A percentile compares a stretch with the other conserved stretches of the same genome.
phyloP scores from a whole-genome alignment of 225 moss, liverwort and hornwort genomes.

The Anthoceros angustus region DNA sequence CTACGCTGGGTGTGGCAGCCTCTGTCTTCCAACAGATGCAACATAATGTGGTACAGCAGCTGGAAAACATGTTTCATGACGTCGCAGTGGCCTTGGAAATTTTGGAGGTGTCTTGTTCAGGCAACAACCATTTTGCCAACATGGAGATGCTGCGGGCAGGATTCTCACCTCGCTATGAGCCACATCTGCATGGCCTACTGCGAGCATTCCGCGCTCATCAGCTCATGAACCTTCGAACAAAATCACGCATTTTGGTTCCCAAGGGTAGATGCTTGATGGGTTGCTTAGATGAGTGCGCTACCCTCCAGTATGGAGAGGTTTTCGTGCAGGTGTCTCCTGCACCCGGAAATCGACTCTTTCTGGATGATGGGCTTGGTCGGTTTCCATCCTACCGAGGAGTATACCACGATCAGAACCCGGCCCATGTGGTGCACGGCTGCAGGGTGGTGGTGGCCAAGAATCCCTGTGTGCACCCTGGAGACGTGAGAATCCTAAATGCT shows the following conservation, averaged over 20 bases:
- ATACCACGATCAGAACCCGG: slow-evolving; percentile 11
- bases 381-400: slow-evolving; percentile 20
- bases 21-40: slow-evolving; percentile 56
- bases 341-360: slow-evolving; percentile 22
- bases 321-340: slow-evolving; percentile 52
- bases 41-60: slow-evolving; percentile 26
- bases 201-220: slow-evolving; percentile 47
- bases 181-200: slow-evolving; percentile 36
- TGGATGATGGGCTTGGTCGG: slow-evolving; percentile 29
- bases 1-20: slow-evolving; percentile 58
- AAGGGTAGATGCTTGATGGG: slow-evolving; percentile 61
- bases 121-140: slow-evolving; percentile 26
- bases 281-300: slow-evolving; percentile 53
- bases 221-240: slow-evolving; percentile 41
- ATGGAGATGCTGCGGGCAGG: slow-evolving; percentile 48
- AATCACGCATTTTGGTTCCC: slow-evolving; percentile 47
- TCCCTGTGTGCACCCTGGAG: slow-evolving; percentile 75
- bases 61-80: slow-evolving; percentile 35
- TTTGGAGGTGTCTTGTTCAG: slow-evolving; percentile 25
- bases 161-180: slow-evolving; percentile 38
- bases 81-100: slow-evolving; percentile 31
- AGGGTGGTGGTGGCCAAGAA: slow-evolving; percentile 59
- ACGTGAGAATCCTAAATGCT: slow-evolving; percentile 47
- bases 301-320: slow-evolving; percentile 49
- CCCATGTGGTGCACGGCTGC: slow-evolving; percentile 30